Evolutionary conservation across 129 eudicot genomes (phyloP).

Genomic region (Flaveria trinervia): DNA sequence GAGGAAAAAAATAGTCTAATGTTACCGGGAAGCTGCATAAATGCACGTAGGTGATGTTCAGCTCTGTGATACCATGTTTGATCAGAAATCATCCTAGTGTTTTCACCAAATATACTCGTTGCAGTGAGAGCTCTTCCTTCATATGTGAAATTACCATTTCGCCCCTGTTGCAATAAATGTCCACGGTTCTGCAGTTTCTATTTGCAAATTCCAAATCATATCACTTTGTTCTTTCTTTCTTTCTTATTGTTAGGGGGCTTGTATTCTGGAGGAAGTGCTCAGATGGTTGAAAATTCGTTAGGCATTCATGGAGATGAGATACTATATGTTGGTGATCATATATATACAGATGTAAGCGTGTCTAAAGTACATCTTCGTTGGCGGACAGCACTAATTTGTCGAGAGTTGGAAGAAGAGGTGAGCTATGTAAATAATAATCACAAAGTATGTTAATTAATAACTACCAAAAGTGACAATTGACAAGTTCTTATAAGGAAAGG

Average conservation of each 20-base stretch:
- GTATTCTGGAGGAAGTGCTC: constrained; percentile 98
- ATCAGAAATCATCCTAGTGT: constrained; percentile 63
- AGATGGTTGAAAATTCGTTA: constrained; percentile 87
- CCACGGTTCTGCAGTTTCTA: constrained; percentile 10
- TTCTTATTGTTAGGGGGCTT: constrained; percentile 63
- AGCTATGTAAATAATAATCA: constrained; percentile 14
- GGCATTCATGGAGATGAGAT: constrained; percentile 93
- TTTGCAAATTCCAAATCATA: neutral
- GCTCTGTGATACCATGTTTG: constrained; percentile 72
- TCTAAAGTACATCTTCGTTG: constrained; percentile 94
- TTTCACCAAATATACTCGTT: constrained; percentile 73
- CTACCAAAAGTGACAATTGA: neutral
- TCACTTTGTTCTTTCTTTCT: neutral
- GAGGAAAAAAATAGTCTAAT: neutral
- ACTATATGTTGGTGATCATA: constrained; percentile 94
- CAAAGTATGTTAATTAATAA: neutral
- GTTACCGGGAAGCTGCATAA: constrained; percentile 63
- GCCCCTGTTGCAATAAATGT: constrained; percentile 38
- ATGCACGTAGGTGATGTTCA: constrained; percentile 69
- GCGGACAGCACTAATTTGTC: constrained; percentile 94
- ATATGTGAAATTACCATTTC: constrained; percentile 42
- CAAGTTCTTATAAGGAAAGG: constrained; percentile 5
- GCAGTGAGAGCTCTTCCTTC: constrained; percentile 91
- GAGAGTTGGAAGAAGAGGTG: constrained; percentile 96
- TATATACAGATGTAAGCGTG: constrained; percentile 91